Conservation (phyloP, 176 grass and related monocot species). For the Aegilops sharonensis region DNA sequence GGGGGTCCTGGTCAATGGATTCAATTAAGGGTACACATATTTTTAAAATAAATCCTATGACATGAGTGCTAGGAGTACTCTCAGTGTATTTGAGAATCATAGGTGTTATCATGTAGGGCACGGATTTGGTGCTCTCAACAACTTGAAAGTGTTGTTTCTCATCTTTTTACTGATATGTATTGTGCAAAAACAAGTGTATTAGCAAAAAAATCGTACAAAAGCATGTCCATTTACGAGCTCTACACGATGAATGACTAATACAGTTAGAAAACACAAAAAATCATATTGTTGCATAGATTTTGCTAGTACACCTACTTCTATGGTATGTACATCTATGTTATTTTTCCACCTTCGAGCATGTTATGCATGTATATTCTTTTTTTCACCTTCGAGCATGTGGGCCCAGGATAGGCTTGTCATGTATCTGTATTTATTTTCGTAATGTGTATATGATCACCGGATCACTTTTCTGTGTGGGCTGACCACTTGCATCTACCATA, state of each 20-base stretch:
- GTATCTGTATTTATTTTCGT: neutral
- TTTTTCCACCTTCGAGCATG: conserved; percentile 2
- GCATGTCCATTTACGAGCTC: neutral
- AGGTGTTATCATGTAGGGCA: conserved; percentile 2
- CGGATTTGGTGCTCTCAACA: neutral
- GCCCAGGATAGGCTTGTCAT: neutral
- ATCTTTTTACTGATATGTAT: neutral
- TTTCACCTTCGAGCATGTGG: neutral
- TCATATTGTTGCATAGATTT: neutral
- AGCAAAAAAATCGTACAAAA: neutral
- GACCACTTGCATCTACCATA: conserved; percentile 8
- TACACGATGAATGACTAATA: neutral
- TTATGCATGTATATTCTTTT: neutral
- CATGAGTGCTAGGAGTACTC: neutral
- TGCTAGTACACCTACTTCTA: conserved; percentile 5
- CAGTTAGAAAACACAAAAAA: neutral
- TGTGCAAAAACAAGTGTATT: neutral
- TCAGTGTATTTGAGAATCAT: neutral
- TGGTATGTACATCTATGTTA: neutral
- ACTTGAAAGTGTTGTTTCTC: neutral
- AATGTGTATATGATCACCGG: neutral
- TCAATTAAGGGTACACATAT: neutral
- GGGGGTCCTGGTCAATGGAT: neutral
- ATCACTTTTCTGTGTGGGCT: conserved; percentile 10
- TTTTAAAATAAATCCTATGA: neutral